Conservation (phyloP, 768 basidiomycete species). For the Mycena alexandri region DNA sequence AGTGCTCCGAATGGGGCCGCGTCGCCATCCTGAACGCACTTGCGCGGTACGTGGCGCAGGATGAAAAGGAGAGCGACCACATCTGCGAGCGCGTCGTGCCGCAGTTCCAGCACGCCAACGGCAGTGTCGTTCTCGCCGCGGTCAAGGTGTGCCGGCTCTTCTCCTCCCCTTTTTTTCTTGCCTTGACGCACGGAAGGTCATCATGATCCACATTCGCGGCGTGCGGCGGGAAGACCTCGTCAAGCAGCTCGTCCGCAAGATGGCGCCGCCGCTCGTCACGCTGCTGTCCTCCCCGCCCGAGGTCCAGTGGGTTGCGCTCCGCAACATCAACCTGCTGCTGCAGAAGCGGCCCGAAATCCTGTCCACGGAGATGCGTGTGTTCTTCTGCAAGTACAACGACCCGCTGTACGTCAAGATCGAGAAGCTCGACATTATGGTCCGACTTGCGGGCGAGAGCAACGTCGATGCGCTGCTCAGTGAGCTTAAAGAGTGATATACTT, state of each 20-base stretch:
- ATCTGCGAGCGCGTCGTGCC: conserved; percentile 99
- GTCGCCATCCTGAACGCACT: conserved; percentile 93
- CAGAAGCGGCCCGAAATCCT: conserved; percentile 94
- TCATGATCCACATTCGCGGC: conserved; percentile 96
- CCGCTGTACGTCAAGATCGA: conserved; percentile 98
- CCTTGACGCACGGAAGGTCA: conserved; percentile 67
- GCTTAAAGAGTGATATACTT: conserved; percentile 86
- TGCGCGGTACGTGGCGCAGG: conserved; percentile 83
- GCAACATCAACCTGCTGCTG: conserved; percentile 96
- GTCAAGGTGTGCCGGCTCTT: conserved; percentile 74
- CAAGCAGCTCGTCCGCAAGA: conserved; percentile 90
- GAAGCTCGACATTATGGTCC: conserved; percentile 94
- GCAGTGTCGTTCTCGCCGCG: conserved; percentile 95
- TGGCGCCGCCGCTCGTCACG: conserved; percentile 97
- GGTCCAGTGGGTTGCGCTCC: conserved; percentile 97
- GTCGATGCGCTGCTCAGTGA: conserved; percentile 96
- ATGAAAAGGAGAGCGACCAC: conserved; percentile 97
- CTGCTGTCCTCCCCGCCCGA: conserved; percentile 97
- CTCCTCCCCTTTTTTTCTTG: neutral
- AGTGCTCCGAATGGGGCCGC: conserved; percentile 99
- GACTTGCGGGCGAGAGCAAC: conserved; percentile 74
- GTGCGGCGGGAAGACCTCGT: conserved; percentile 87
- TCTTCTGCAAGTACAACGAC: conserved; percentile 99
- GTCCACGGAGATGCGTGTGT: conserved; percentile 96
- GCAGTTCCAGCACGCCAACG: conserved; percentile 98